phyloP scores from a whole-genome alignment of 1,284 basidiomycete species.

The Wallemia ichthyophaga region DNA sequence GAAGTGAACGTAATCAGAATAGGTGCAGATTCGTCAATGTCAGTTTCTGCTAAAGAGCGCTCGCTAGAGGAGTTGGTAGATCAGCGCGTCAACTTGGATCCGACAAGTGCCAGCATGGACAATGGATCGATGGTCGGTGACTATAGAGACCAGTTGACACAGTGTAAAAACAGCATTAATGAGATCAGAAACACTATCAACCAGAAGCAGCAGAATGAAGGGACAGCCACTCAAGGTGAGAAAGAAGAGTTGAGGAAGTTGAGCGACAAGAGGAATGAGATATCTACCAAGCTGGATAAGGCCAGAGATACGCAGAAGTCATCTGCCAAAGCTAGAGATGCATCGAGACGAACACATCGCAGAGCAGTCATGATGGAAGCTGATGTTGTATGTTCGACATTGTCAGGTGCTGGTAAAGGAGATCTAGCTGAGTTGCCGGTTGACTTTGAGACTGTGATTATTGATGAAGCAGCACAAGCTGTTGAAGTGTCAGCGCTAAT shows the following conservation, averaged over 20 bases:
- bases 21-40: constrained; percentile 50
- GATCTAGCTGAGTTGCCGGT: constrained; percentile 33
- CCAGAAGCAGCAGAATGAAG: constrained; percentile 33
- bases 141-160: constrained; percentile 21
- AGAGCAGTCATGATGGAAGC: constrained; percentile 53
- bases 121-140: constrained; percentile 22
- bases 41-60: constrained; percentile 53
- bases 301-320: constrained; percentile 53
- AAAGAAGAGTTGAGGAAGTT: constrained; percentile 33
- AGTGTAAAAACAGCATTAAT: constrained; percentile 34
- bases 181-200: constrained; percentile 30
- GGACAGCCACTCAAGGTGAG: background rate
- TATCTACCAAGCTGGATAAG: constrained; percentile 41
- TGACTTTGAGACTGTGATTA: constrained; percentile 84
- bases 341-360: constrained; percentile 37
- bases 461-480: constrained; percentile 93
- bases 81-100: constrained; percentile 29
- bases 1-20: constrained; percentile 61
- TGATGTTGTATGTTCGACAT: constrained; percentile 77
- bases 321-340: constrained; percentile 36
- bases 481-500: constrained; percentile 92
- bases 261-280: constrained; percentile 28
- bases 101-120: constrained; percentile 14
- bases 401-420: constrained; percentile 79
- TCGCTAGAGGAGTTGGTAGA: constrained; percentile 65